These are phyloP conservation scores for Cordyceps cicadae DNA, from an alignment of 2,329 filamentous ascomycete species.

Conservation along the genomic window DNA sequence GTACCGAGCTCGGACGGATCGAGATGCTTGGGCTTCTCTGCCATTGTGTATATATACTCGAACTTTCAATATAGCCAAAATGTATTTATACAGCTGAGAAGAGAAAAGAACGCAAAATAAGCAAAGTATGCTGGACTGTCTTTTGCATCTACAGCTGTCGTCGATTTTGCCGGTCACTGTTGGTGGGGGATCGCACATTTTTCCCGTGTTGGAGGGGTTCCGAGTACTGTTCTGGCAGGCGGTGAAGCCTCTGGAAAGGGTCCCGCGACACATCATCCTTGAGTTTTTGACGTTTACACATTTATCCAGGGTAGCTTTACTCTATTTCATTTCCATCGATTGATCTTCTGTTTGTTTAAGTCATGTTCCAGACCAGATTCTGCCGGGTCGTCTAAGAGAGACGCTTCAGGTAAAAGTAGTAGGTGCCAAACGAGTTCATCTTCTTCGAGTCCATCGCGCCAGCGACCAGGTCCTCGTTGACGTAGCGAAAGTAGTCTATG, in stretches of 20 bases:
- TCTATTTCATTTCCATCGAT: too few species aligned
- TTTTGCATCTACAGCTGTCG: background rate
- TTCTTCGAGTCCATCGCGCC: background rate
- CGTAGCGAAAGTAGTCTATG: background rate
- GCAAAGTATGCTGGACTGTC: background rate
- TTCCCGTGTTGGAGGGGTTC: background rate
- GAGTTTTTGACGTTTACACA: too few species aligned
- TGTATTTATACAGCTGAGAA: too few species aligned
- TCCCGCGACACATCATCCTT: background rate
- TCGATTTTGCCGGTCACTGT: background rate
- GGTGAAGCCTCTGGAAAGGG: background rate
- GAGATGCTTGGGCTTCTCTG: conserved; percentile 50
- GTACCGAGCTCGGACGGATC: conserved; percentile 75
- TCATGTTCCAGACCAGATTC: too few species aligned
- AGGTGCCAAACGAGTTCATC: background rate
- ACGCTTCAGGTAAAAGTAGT: background rate
- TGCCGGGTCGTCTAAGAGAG: background rate
- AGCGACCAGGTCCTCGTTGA: background rate
- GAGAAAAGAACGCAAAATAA: too few species aligned
- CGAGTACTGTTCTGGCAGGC: background rate
- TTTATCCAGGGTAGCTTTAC: too few species aligned
- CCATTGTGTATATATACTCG: background rate
- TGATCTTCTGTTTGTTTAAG: too few species aligned
- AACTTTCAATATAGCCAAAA: too few species aligned
- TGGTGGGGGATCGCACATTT: background rate